A percentile compares a stretch with the other conserved stretches of the same genome.
Conservation (phyloP, 306 rosid genomes). For the Lagenaria siceraria region DNA sequence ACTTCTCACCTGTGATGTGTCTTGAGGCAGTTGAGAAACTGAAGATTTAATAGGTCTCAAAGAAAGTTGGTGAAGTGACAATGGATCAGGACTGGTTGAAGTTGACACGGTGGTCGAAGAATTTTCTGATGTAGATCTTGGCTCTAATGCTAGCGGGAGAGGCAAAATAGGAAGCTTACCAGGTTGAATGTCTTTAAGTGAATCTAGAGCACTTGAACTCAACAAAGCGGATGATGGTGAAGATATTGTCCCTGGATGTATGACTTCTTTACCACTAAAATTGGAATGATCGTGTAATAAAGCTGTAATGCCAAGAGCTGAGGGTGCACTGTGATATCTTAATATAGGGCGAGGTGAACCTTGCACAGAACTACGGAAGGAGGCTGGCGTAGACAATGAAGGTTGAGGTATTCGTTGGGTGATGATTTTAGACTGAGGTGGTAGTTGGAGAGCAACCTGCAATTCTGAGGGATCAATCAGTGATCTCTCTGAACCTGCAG, state of each 20-base stretch:
- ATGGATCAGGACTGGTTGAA: slow-evolving; percentile 11
- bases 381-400: slow-evolving; percentile 39
- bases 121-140: slow-evolving; percentile 15
- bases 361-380: slow-evolving; percentile 40
- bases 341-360: slow-evolving; percentile 49
- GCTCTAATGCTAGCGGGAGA: slow-evolving; percentile 14
- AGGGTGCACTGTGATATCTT: slow-evolving; percentile 55
- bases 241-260: slow-evolving; percentile 12
- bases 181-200: slow-evolving; percentile 19
- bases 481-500: slow-evolving; percentile 11
- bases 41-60: slow-evolving; percentile 14
- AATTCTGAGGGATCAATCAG: slow-evolving; percentile 30
- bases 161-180: slow-evolving; percentile 21
- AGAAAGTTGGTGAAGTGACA: slow-evolving; percentile 6
- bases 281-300: slow-evolving; percentile 65
- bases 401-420: slow-evolving; percentile 46
- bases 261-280: slow-evolving; percentile 23
- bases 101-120: slow-evolving; percentile 23
- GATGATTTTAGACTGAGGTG: slow-evolving; percentile 57
- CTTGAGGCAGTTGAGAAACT: slow-evolving; percentile 10
- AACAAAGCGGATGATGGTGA: background rate
- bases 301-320: slow-evolving; percentile 77
- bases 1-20: slow-evolving; percentile 14
- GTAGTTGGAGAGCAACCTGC: slow-evolving; percentile 40
- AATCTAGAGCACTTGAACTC: slow-evolving; percentile 9